A percentile compares a stretch with the other conserved stretches of the same genome.
Evolutionary conservation across 2,329 filamentous ascomycete genomes (phyloP).

Genomic region (Botrytis cinerea): DNA sequence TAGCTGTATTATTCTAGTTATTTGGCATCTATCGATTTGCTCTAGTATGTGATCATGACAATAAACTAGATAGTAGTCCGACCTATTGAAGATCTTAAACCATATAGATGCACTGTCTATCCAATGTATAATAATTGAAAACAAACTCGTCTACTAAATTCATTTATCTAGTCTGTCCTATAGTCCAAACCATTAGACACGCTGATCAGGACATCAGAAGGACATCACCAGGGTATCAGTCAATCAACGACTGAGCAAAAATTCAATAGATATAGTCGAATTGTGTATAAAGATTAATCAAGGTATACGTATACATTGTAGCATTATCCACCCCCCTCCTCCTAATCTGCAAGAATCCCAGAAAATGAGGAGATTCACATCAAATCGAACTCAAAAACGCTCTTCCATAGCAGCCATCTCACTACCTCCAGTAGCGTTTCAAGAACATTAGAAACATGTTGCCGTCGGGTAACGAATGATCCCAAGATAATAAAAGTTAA

Average conservation of each 20-base stretch:
- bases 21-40: background rate
- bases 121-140: too few species aligned
- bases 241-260: too few species aligned
- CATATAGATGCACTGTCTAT: too few species aligned
- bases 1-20: background rate
- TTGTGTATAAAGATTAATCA: background rate
- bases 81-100: too few species aligned
- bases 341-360: accelerated
- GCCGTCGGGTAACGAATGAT: background rate
- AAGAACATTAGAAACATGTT: background rate
- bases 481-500: background rate
- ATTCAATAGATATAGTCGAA: background rate
- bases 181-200: too few species aligned
- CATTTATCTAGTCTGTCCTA: too few species aligned
- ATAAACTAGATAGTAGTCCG: too few species aligned
- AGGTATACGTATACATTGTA: background rate
- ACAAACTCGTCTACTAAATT: too few species aligned
- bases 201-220: too few species aligned
- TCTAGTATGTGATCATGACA: background rate
- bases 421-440: background rate
- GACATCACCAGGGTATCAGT: too few species aligned
- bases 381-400: background rate
- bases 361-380: background rate
- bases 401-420: background rate
- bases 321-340: background rate